These are phyloP conservation scores for Mucor velutinosus DNA, from an alignment of 371 early-diverging fungal genomes.

Conservation along the genomic window DNA sequence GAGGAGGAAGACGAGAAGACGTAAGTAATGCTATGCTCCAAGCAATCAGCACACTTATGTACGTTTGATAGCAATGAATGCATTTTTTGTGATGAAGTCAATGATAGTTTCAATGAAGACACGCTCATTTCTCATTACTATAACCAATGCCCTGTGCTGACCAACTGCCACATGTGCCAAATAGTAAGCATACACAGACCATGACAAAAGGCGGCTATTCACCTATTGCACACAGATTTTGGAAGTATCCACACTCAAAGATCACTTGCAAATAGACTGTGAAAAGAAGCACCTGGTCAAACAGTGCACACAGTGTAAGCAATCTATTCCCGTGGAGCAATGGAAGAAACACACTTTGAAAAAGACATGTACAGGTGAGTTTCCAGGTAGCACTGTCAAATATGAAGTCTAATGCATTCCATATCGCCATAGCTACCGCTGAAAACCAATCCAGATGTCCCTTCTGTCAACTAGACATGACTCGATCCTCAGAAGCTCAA, in stretches of 20 bases:
- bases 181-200: constrained; percentile 48
- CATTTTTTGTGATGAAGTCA: constrained; percentile 79
- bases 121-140: constrained; percentile 78
- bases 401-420: neutral
- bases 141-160: constrained; percentile 73
- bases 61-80: constrained; percentile 34
- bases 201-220: neutral
- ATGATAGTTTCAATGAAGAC: constrained; percentile 71
- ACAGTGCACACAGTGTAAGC: constrained; percentile 68
- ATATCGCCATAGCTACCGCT: constrained; percentile 5
- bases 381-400: neutral
- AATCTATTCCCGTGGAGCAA: constrained; percentile 61
- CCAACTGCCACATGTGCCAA: constrained; percentile 71
- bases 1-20: constrained; percentile 2
- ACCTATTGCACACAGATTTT: constrained; percentile 55
- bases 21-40: neutral
- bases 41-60: neutral
- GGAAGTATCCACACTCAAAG: constrained; percentile 70
- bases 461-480: constrained; percentile 63
- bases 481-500: constrained; percentile 55
- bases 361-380: constrained; percentile 37
- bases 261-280: constrained; percentile 72
- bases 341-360: constrained; percentile 60
- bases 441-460: constrained; percentile 61
- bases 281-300: constrained; percentile 60